These are phyloP conservation scores for Apiotrichum montevideense DNA, from an alignment of 1,284 basidiomycete genomes.

Conservation along the genomic window DNA sequence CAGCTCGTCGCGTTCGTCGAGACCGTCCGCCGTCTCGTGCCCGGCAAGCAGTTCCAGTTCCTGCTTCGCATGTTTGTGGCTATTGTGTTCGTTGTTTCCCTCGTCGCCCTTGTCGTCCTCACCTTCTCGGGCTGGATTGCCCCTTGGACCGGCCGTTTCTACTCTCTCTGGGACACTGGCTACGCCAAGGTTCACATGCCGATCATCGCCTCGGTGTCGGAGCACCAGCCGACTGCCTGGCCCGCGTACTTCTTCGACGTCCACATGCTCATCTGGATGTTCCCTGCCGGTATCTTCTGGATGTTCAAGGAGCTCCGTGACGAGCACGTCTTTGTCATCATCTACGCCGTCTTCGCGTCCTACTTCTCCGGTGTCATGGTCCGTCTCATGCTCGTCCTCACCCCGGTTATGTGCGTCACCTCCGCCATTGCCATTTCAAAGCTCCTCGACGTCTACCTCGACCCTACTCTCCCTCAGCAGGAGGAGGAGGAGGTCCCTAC, in stretches of 20 bases:
- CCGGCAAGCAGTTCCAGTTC: conserved; percentile 86
- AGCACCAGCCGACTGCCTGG: conserved; percentile 99
- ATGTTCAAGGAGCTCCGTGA: conserved; percentile 92
- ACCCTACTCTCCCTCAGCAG: conserved; percentile 47
- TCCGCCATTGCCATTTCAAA: conserved; percentile 86
- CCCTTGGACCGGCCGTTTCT: conserved; percentile 99
- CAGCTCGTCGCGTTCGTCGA: conserved; percentile 95
- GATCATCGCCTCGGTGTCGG: conserved; percentile 99
- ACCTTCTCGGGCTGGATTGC: conserved; percentile 96
- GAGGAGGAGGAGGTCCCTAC: conserved; percentile 21
- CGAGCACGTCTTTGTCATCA: conserved; percentile 98
- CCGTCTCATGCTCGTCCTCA: conserved; percentile 53
- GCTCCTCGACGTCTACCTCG: conserved; percentile 84
- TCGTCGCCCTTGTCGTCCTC: conserved; percentile 64
- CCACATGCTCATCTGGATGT: conserved; percentile 93
- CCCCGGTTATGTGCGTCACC: conserved; percentile 55
- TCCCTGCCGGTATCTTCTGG: conserved; percentile 91
- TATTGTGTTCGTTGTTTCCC: conserved; percentile 65
- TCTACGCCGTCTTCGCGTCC: conserved; percentile 90
- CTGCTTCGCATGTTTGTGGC: conserved; percentile 68
- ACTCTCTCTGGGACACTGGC: conserved; percentile 98
- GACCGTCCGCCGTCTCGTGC: conserved; percentile 80
- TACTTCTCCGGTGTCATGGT: conserved; percentile 99
- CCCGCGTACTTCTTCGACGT: conserved; percentile 98
- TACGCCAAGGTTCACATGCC: conserved; percentile 91